These are phyloP conservation scores for Pichia sp. DNA, from an alignment of 1,139 yeast genomes.

Conservation along the genomic window DNA sequence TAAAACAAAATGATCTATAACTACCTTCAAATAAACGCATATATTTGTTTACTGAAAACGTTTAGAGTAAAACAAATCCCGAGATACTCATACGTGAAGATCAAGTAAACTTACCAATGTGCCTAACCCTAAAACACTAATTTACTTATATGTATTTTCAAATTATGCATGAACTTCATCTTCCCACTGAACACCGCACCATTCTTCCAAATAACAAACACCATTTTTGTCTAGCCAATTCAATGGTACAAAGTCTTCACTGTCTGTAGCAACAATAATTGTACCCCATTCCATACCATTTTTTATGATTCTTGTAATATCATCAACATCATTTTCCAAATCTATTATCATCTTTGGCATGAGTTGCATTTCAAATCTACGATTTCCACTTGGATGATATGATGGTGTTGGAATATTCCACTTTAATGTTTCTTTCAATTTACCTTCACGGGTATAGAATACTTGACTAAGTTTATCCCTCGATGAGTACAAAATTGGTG, in stretches of 20 bases:
- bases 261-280: constrained; percentile 74
- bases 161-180: constrained; percentile 32
- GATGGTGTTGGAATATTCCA: constrained; percentile 44
- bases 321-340: constrained; percentile 47
- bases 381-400: constrained; percentile 52
- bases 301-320: constrained; percentile 26
- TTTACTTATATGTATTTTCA: too few relatives aligned
- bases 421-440: constrained; percentile 24
- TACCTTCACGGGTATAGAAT: constrained; percentile 29
- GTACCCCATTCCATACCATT: constrained; percentile 99
- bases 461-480: constrained; percentile 47
- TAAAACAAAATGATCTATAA: too few relatives aligned
- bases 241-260: constrained; percentile 57
- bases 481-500: constrained; percentile 67
- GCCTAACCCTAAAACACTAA: too few relatives aligned
- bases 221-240: constrained; percentile 45
- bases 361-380: constrained; percentile 78
- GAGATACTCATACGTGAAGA: too few relatives aligned
- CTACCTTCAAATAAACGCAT: too few relatives aligned
- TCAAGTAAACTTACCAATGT: too few relatives aligned
- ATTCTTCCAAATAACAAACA: constrained; percentile 83
- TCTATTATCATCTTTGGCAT: constrained; percentile 92
- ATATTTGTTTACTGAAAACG: too few relatives aligned
- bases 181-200: constrained; percentile 97
- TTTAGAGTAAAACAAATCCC: too few relatives aligned